Evolutionary conservation across 2,329 filamentous ascomycete species (phyloP), one percentile per base, ranked within the genome.

Genomic region (Calonectria honghensis): DNA sequence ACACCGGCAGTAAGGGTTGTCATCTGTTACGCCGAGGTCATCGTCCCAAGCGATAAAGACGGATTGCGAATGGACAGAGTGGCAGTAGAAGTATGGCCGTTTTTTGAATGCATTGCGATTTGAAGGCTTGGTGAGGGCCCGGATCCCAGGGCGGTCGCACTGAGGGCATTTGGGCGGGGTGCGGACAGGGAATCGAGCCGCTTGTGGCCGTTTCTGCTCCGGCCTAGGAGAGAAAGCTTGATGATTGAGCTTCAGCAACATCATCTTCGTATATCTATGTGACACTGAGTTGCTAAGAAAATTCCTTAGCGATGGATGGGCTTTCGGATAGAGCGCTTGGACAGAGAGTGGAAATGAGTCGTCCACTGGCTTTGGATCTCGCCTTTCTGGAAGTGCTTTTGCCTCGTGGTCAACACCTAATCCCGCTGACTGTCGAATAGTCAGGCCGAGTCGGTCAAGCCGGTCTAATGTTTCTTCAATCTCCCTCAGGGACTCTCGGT

Each of bases 381-480:
- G 31, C 14, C 6, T 57, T 32, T 35, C 29, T 6, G 52, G 29
- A 35, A 57, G 35, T 6, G 4, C 29, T 18, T 57, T 32, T 7
- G 52, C 52, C 20, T 35, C 18, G 14, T 57, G 4, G 31, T 57
- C 31, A 24, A 57, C 52, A 10, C 52, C 31, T 2, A 57, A 31
- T 20, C 52, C 29, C 3, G 52, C n/a, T 14, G 52, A 57, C 29
- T 57, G 52, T 4, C 52, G 52, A 14, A 57, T 57, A 5, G 52
- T 35, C 11, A 57, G 10, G 27, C 52, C 52, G 14, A 57, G 52
- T 18, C 52, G 52, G 29, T 57, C 35, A 14, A 57, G 52, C 20
- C 52, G 52, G 13, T 57, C 52, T 18, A 57, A n/a, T 9, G 52
- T 57, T 57, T 57, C 27, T 9, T 57, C 52, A 32, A 57, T 18